Conservation (phyloP, 805 yeast genomes). For the Monosporozyma solicola region DNA sequence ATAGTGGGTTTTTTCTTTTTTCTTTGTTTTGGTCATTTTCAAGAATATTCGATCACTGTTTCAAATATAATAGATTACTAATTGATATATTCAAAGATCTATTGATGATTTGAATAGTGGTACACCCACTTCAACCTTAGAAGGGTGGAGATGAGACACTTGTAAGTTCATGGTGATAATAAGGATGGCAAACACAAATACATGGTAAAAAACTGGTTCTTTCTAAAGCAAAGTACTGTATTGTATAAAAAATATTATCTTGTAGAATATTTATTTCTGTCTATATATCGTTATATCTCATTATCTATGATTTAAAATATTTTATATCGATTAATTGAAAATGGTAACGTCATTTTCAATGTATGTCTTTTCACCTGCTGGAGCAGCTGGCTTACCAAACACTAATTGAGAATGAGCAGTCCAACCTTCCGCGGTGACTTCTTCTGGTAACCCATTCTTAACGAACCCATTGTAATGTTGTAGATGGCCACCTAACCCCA, state of each 20-base stretch:
- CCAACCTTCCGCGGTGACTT: slow-evolving; percentile 36
- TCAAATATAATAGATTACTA: not conserved
- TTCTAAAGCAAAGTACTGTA: no score
- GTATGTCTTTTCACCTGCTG: slow-evolving; percentile 34
- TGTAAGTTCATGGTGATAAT: no score
- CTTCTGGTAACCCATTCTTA: slow-evolving; percentile 30
- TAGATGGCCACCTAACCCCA: slow-evolving; percentile 42
- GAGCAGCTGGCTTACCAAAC: slow-evolving; percentile 38
- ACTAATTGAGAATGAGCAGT: slow-evolving; percentile 41
- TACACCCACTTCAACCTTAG: no score
- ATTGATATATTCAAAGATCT: not conserved
- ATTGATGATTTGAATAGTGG: no score
- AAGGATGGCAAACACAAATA: no score
- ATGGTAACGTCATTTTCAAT: slow-evolving; percentile 37
- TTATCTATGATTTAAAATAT: not conserved
- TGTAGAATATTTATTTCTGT: not conserved
- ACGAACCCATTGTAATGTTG: slow-evolving; percentile 45
- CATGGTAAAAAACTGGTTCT: no score
- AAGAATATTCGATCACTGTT: not conserved
- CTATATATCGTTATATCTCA: not conserved
- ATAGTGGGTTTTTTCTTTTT: not conserved
- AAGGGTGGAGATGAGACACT: no score
- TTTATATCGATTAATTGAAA: slow-evolving; percentile 12
- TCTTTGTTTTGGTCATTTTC: not conserved
- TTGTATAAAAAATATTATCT: not conserved